Evolutionary conservation across 768 basidiomycete genomes (phyloP).

Genomic region (Russula abietina): DNA sequence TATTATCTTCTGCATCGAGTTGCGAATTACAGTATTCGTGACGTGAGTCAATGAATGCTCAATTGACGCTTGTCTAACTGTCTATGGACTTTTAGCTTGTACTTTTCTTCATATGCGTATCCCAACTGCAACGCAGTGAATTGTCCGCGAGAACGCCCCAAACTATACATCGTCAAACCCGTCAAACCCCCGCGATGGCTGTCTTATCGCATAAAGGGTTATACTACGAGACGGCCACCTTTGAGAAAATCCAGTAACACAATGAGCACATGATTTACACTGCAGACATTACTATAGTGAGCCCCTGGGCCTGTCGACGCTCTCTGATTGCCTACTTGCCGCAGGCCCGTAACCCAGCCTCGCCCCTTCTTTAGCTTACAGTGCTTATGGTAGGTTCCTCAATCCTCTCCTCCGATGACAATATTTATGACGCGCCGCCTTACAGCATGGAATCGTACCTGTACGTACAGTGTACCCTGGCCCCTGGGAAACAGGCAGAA

Average conservation of each 20-base stretch:
- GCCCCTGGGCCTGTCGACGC: too few species aligned
- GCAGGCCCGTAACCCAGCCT: background rate
- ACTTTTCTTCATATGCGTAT: background rate
- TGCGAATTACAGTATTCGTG: background rate
- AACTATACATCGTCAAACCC: background rate
- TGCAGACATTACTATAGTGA: too few species aligned
- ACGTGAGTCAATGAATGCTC: background rate
- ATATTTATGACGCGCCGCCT: background rate
- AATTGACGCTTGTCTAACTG: constrained; percentile 8
- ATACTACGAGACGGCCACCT: too few species aligned
- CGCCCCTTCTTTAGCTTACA: background rate
- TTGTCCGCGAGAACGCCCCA: background rate
- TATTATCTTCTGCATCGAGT: background rate
- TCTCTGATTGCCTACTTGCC: background rate
- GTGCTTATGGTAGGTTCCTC: too few species aligned
- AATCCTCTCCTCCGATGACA: background rate
- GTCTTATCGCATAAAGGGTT: background rate
- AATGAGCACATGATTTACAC: background rate
- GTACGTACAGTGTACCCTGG: background rate
- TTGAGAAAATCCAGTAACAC: background rate
- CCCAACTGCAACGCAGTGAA: background rate
- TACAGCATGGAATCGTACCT: background rate
- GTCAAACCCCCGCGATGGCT: background rate
- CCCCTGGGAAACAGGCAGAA: background rate
- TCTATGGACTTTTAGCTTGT: background rate